phyloP scores from a whole-genome alignment of 176 grass and related monocot species.

The Guadua angustifolia region DNA sequence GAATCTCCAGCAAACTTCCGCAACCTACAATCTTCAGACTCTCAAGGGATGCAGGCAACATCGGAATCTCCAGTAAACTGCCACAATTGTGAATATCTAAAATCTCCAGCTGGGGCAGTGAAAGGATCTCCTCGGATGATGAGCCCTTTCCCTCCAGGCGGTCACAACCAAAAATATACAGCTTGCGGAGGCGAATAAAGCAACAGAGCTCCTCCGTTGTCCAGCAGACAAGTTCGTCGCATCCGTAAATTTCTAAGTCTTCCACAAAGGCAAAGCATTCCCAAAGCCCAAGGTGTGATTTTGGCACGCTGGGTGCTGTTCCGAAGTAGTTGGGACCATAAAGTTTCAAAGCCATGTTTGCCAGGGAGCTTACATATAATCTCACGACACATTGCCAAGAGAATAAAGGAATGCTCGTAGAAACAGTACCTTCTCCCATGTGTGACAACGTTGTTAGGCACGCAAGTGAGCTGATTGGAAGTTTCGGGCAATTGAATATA shows the following conservation, averaged over 20 bases:
- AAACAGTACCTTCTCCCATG: neutral
- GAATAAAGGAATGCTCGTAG: neutral
- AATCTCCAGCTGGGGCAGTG: neutral
- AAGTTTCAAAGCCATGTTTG: neutral
- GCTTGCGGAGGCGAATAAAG: neutral
- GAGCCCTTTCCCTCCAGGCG: constrained; percentile 1
- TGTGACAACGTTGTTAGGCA: neutral
- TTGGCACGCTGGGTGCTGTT: neutral
- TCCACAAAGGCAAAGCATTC: neutral
- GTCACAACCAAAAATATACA: fast-evolving
- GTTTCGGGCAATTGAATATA: neutral
- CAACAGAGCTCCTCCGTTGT: neutral
- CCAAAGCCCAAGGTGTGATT: neutral
- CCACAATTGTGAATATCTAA: fast-evolving
- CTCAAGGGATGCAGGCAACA: neutral
- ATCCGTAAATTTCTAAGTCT: fast-evolving
- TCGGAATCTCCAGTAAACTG: neutral
- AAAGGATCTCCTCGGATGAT: neutral
- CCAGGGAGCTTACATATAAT: neutral
- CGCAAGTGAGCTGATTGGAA: neutral
- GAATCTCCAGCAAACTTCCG: neutral
- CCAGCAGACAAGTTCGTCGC: neutral
- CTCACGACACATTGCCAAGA: neutral
- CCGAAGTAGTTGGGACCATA: neutral
- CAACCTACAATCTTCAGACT: fast-evolving